Percentiles rank a stretch among this genome's conserved stretches.
Conservation (phyloP, 2,329 filamentous ascomycete genomes). For the Diaporthe aspalathi region DNA sequence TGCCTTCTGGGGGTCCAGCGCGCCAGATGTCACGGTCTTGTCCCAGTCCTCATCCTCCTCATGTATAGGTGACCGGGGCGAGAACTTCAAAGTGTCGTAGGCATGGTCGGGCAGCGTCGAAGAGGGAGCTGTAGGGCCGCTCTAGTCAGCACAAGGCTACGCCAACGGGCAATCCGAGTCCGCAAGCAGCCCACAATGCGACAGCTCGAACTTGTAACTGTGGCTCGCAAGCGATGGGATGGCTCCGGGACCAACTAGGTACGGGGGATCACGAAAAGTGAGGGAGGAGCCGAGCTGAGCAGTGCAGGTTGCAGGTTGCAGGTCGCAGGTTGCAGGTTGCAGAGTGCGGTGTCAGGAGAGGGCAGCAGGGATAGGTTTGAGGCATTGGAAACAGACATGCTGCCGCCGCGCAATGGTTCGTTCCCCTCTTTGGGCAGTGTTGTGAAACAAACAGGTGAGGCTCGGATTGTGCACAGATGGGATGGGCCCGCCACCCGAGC, state of each 20-base stretch:
- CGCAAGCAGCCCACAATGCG: background rate
- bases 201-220: conserved; percentile 2
- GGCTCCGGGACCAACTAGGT: background rate
- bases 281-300: background rate
- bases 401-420: conserved; percentile 12
- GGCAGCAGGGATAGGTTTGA: conserved; percentile 24
- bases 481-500: conserved; percentile 26
- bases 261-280: background rate
- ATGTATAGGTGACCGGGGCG: conserved; percentile 63
- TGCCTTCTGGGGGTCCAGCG: conserved; percentile 52
- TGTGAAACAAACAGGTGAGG: conserved; percentile 41
- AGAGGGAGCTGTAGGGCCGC: conserved; percentile 62
- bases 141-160: conserved; percentile 34
- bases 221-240: background rate
- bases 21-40: conserved; percentile 61
- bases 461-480: conserved; percentile 36
- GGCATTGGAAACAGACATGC: conserved; percentile 25
- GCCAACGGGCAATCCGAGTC: background rate
- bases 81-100: conserved; percentile 64
- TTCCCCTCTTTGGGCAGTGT: conserved; percentile 38
- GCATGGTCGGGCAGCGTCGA: conserved; percentile 68
- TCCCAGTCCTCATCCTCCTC: conserved; percentile 66
- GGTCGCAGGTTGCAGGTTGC: background rate
- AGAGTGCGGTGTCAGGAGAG: conserved; percentile 22
- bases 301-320: too few relatives aligned